Evolutionary conservation across 176 grass and related monocot genomes (phyloP).

Genomic region (Stipa capillata): DNA sequence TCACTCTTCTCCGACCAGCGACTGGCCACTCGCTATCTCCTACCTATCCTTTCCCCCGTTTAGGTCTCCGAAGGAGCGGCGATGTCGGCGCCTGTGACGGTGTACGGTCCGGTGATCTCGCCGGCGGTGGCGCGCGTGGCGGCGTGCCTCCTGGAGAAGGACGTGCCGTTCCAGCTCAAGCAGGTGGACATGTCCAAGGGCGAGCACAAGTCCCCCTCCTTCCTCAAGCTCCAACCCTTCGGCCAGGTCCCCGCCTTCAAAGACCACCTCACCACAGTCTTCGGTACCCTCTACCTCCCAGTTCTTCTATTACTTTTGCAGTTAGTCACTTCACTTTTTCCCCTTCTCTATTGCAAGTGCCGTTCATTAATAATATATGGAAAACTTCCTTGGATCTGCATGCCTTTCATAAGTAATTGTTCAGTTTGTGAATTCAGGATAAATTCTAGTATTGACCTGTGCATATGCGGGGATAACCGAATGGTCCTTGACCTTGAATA

Average conservation of each 20-base stretch:
- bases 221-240: constrained; percentile 91
- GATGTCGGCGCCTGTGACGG: constrained; percentile 52
- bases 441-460: background rate
- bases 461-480: background rate
- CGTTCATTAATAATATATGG: background rate
- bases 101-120: constrained; percentile 55
- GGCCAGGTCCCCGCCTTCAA: constrained; percentile 91
- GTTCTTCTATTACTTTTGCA: background rate
- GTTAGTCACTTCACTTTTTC: background rate
- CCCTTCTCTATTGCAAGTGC: background rate
- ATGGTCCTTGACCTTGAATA: background rate
- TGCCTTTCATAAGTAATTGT: background rate
- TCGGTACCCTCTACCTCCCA: constrained; percentile 31
- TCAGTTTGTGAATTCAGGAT: constrained; percentile 1
- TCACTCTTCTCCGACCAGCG: background rate
- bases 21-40: background rate
- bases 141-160: constrained; percentile 80
- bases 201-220: constrained; percentile 78
- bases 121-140: constrained; percentile 61
- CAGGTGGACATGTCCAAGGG: constrained; percentile 84
- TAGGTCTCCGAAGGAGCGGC: background rate
- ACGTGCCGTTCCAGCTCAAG: constrained; percentile 59
- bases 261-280: constrained; percentile 67
- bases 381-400: background rate
- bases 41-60: background rate